Base-by-base conservation (phyloP, 192 early-diverging fungal genomes). In the Linnemannia hyalina region DNA sequence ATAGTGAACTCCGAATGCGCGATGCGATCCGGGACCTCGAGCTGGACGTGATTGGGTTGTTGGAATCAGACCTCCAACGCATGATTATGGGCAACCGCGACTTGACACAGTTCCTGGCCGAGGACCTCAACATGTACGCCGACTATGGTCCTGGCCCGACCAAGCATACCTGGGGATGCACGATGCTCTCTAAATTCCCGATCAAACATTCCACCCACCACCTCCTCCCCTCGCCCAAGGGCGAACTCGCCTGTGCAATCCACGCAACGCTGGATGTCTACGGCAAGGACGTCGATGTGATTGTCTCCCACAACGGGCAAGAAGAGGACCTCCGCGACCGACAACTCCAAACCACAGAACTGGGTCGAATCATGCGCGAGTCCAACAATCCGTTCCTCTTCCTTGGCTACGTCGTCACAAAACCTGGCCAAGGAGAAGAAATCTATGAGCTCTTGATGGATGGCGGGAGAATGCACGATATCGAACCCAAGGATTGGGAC, bases 1-100 rank as follows among this genome's bases (percentile, higher is more conserved):
- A 92, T 71, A 93, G 92, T 68, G 93, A 95, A 54, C 79, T 88
- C 46, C 89, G 93, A 44, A 95, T 95, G 83, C 89, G 92, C 42
- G 91, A 90, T 47, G 92, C 91, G 5, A 92, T 95, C 81, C 92
- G 93, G 76, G 95, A 95, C 69, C 90, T 95, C 75, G 89, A 95
- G 63, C 74, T 92, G 35, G 95, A 95, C 89, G 95, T 95, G 36
- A 92, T 95, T 88, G 89, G 93, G 38, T 88, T 95, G 54, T 81
- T 95, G 55, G 95, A 95, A 82, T 94, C 93, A 9, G 95, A 95
- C 89, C 90, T 91, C 20, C 88, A 90, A 83, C 89, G 95, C 72
- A 95, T 94, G 83, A 95, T 95, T 75, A 95, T 95, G 94, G 95
- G 95, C 80, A 93, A 93, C 73, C 93, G 95, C 82, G 95, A 95